Evolutionary conservation across 305 asterid species (phyloP).

Genomic region (Fraxinus angustifolia): DNA sequence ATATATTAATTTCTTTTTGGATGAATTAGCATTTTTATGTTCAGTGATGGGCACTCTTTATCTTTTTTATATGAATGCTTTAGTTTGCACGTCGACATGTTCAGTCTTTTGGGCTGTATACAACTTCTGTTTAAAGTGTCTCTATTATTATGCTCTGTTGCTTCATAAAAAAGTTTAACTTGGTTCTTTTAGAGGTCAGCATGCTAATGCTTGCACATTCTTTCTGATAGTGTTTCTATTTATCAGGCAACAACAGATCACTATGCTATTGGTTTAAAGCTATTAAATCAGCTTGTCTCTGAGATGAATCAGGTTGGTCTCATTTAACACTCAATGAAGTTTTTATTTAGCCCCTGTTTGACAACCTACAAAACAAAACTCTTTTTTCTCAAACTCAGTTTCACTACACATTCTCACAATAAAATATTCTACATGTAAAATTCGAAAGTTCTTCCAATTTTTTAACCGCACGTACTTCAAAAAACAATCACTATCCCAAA

Average conservation of each 20-base stretch:
- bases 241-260: constrained; percentile 83
- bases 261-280: constrained; percentile 87
- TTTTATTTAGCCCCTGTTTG: constrained; percentile 2
- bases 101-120: background rate
- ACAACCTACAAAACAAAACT: background rate
- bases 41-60: background rate
- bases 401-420: background rate
- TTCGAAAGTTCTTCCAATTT: background rate
- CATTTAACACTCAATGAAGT: constrained; percentile 14
- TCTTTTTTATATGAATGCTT: background rate
- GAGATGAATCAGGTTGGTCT: constrained; percentile 95
- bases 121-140: background rate
- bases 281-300: constrained; percentile 89
- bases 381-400: background rate
- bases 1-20: background rate
- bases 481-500: background rate
- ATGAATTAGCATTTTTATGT: background rate
- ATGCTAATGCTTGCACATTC: constrained; percentile 22
- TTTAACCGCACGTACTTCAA: background rate
- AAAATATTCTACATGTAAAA: background rate
- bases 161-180: constrained; percentile 13
- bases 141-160: background rate
- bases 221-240: constrained; percentile 30
- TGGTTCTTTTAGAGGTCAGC: constrained; percentile 5
- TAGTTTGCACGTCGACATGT: background rate